A percentile compares a stretch with the other conserved stretches of the same genome.
These are phyloP conservation scores for Lolium multiflorum DNA, from an alignment of 176 grass and related monocot species.

Conservation along the genomic window DNA sequence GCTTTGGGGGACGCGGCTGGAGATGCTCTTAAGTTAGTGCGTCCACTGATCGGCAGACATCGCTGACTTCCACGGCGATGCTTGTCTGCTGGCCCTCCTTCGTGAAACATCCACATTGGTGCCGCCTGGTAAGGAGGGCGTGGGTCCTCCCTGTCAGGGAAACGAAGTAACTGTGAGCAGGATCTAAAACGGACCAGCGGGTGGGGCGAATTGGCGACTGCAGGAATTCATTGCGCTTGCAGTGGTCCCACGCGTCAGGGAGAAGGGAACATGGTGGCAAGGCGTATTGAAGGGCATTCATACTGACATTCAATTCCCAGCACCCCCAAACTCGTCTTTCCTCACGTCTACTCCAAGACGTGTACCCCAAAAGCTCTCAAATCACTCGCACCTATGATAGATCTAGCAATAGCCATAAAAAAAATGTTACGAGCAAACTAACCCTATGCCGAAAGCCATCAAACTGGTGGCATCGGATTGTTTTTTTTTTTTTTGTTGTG, in stretches of 20 bases:
- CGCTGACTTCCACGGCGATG: constrained; percentile 3
- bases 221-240: constrained; percentile 9
- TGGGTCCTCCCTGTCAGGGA: neutral
- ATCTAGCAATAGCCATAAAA: neutral
- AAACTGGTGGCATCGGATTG: too few species aligned
- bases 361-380: neutral
- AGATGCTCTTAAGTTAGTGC: too few species aligned
- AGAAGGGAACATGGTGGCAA: constrained; percentile 8
- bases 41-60: neutral
- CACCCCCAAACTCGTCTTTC: neutral
- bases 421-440: neutral
- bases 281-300: constrained; percentile 30
- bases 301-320: constrained; percentile 3
- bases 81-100: neutral
- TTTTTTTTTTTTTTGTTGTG: too few species aligned
- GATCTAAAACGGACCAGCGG: constrained; percentile 3
- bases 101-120: neutral
- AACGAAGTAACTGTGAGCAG: neutral
- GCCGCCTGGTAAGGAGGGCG: neutral
- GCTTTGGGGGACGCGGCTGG: too few species aligned
- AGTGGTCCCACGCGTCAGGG: neutral
- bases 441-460: neutral
- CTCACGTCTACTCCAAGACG: neutral
- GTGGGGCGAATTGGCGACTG: neutral
- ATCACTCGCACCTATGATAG: neutral